Evolutionary conservation across 2,329 filamentous ascomycete species (phyloP), one percentile per base, ranked within the genome.

Genomic region (Diaporthe capsici): DNA sequence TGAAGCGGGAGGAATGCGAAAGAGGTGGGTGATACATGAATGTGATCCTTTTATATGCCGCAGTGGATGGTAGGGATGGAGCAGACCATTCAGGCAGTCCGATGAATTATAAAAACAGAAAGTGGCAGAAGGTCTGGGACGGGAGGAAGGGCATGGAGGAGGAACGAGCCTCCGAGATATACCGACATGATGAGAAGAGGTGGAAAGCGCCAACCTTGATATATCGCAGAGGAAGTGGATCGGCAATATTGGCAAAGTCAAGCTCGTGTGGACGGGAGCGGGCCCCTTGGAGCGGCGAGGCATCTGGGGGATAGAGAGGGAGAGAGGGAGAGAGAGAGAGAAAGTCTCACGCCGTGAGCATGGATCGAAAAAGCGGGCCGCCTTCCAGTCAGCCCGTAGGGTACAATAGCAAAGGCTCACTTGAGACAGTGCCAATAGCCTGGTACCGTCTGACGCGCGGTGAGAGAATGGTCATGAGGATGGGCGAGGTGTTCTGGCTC

Each of bases 361-460:
- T 63, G 70, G 65, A 71, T 63, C 55, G 47, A 71, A 71, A 71
- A 57, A 73, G 61, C 72, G 61, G 73, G 73, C 51, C 73, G 73
- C 25, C 25, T 42, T 57, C 49, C 71, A 55, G 61, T 76, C 74
- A 77, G 75, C 73, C 75, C 58, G 58, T 68, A 63, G 25, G 39
- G 60, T 44, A 63, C 60, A 44, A 53, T 57, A 44, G 57, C 31
- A 75, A 13, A 73, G 74, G 74, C 74, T 77, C 71, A 72, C 58
- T 76, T 47, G 58, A 76, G 76, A 75, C 76, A 71, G 70, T 75
- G 76, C 42, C 63, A 76, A 77, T 71, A 68, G 61, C 42, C 47
- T 51, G 60, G 65, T 71, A 55, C 49, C 39, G 70, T 67, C 74
- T 75, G 70, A 73, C 74, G 61, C 58, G 37, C 42, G 65, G 47